These are phyloP conservation scores for Panicum hallii DNA, from an alignment of 202 grass and related monocot species.

Conservation along the genomic window DNA sequence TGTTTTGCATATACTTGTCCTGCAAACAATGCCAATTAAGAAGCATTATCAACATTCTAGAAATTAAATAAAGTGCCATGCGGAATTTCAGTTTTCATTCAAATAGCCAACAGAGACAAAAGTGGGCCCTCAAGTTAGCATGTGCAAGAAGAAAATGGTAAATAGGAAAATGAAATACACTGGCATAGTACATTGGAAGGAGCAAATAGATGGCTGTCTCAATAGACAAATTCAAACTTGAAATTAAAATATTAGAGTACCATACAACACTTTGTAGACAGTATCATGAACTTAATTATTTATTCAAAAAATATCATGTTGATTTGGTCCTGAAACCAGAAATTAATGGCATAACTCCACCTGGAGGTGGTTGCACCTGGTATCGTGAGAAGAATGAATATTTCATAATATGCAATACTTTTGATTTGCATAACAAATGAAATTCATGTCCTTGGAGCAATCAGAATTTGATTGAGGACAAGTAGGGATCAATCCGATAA, in stretches of 20 bases:
- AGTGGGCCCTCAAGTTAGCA: conserved; percentile 27
- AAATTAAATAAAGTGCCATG: conserved; percentile 21
- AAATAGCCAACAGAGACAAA: conserved; percentile 5
- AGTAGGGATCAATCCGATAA: conserved; percentile 22
- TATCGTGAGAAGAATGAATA: conserved; percentile 2
- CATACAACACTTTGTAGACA: background rate
- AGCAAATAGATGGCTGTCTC: background rate
- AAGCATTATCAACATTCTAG: conserved; percentile 19
- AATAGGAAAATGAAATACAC: background rate
- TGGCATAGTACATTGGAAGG: background rate
- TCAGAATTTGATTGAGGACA: conserved; percentile 11
- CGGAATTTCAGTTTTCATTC: background rate
- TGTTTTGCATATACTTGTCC: conserved; percentile 99
- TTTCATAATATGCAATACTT: conserved; percentile 21
- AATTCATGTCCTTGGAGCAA: conserved; percentile 9
- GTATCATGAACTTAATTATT: conserved; percentile 2
- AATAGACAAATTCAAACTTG: conserved; percentile 6
- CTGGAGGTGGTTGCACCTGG: background rate
- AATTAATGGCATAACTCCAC: background rate
- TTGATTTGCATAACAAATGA: conserved; percentile 13
- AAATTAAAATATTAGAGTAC: background rate
- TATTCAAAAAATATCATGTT: background rate
- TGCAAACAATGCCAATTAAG: conserved; percentile 51
- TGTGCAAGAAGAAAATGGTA: background rate
- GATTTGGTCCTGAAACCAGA: background rate